A percentile compares a stretch with the other conserved stretches of the same genome.
Conservation (phyloP, 1,284 basidiomycete species). For the Trametes hirsuta region DNA sequence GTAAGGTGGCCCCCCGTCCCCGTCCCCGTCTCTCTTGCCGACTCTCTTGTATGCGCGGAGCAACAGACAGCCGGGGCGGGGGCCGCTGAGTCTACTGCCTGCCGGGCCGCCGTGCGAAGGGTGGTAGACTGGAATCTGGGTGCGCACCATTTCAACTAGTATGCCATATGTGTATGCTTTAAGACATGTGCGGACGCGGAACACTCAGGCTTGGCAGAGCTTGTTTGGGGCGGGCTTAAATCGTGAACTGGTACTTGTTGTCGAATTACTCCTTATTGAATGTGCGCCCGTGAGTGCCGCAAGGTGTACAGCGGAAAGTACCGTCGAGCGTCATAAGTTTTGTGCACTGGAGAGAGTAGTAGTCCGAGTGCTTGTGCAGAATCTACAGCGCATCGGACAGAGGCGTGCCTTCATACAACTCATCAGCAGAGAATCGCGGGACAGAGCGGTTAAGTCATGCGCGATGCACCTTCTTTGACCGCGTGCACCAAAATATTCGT, state of each 20-base stretch:
- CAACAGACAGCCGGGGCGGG: too few species aligned
- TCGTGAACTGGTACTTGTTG: neutral
- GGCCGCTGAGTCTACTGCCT: too few species aligned
- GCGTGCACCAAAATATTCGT: neutral
- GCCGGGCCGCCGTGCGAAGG: too few species aligned
- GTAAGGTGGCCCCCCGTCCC: too few species aligned
- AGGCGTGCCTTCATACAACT: neutral
- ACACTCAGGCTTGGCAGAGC: too few species aligned
- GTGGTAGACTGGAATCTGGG: too few species aligned
- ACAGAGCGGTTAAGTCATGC: neutral
- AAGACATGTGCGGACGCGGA: too few species aligned
- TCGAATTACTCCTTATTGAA: neutral
- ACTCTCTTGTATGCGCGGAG: too few species aligned
- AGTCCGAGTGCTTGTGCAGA: slow-evolving; percentile 2
- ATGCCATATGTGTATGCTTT: too few species aligned
- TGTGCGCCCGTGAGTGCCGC: neutral
- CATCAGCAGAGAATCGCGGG: neutral
- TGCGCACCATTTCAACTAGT: too few species aligned
- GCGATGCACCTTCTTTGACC: neutral
- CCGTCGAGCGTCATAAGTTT: neutral
- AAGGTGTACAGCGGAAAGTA: neutral
- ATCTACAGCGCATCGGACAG: neutral
- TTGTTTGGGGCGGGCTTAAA: neutral
- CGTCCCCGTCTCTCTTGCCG: too few species aligned
- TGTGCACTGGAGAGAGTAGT: slow-evolving; percentile 1